Base-by-base conservation (phyloP, 768 basidiomycete species). In the Suillus placidus region DNA sequence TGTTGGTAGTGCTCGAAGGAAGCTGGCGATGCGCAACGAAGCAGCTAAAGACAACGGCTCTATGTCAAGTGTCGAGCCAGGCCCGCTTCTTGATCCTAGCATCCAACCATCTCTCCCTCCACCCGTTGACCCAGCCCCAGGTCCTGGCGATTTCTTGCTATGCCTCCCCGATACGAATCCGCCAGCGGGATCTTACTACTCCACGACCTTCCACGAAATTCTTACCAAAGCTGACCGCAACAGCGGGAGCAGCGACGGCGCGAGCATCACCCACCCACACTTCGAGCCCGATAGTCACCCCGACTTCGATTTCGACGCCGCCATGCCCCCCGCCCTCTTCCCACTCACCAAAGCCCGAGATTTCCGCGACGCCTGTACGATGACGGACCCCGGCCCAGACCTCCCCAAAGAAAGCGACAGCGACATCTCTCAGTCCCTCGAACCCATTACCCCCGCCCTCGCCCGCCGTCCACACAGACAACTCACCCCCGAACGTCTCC, bases 171-270 rank as follows among this genome's bases (percentile, higher is more conserved):
- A 60, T 20, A 30, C 38, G 18, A 60, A 42, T 32, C 58, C 58
- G 1, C 58, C 58, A 14, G 10, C 6, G 18, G 58, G 58, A 9
- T 60, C 58, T 26, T 60, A 60, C 26, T 60, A 40, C 40, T 60
- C 58, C 14, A 60, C 58, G 3, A 60, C 58, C 12, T 60, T 60
- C 18, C 58, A 42, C 12, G 58, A 60, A 60, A 60, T 60, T 23
- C 58, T 60, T 32, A 8, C 58, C 10, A 42, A 38, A 30, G 26
- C 58, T 40, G 20, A 55, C 12, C 34, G 2, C 20, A 60, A 42
- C 18, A 40, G 26, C 10, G 58, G 16, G 18, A 40, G 26, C 26
- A 60, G 58, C 26, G 58, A 60, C 10, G 40, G 58, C 3, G 18
- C 58, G 6, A 20, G 56, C 8, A 37, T 23, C n/a, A 57, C 6